A percentile compares a stretch with the other conserved stretches of the same genome.
Evolutionary conservation across 371 early-diverging fungal species (phyloP).

Genomic region (Apophysomyces elegans): DNA sequence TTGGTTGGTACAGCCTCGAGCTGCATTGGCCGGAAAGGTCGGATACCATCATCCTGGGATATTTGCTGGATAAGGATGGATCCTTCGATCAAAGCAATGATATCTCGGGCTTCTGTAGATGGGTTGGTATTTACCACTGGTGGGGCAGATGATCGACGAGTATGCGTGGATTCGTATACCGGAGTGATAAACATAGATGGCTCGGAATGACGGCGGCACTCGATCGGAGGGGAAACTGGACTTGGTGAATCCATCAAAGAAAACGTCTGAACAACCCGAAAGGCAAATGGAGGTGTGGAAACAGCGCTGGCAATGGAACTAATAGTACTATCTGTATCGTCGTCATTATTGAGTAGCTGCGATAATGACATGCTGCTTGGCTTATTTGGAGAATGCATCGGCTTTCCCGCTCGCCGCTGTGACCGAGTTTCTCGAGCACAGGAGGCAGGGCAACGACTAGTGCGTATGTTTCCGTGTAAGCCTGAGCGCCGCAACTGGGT

Average conservation of each 20-base stretch:
- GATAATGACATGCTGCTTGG: constrained; percentile 8
- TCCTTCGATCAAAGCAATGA: constrained; percentile 2
- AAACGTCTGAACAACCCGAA: neutral
- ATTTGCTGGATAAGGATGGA: constrained; percentile 1
- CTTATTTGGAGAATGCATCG: constrained; percentile 9
- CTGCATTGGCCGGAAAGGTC: constrained; percentile 4
- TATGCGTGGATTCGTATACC: neutral
- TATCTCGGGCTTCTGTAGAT: constrained; percentile 1
- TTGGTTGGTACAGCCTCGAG: neutral
- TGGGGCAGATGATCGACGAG: constrained; percentile 2
- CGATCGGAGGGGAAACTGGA: neutral
- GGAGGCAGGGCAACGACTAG: neutral
- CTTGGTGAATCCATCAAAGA: neutral
- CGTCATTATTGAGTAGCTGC: constrained; percentile 2
- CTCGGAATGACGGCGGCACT: constrained; percentile 6
- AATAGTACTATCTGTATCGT: neutral
- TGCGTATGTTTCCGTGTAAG: neutral
- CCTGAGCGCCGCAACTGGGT: neutral
- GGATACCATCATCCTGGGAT: constrained; percentile 5
- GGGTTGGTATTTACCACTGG: neutral
- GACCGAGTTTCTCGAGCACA: constrained; percentile 3
- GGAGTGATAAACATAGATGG: constrained; percentile 8
- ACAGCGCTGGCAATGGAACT: neutral
- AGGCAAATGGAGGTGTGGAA: neutral
- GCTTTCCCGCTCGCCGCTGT: neutral